phyloP scores from a whole-genome alignment of 2,329 filamentous ascomycete species.

The Xylariaceae sp. region DNA sequence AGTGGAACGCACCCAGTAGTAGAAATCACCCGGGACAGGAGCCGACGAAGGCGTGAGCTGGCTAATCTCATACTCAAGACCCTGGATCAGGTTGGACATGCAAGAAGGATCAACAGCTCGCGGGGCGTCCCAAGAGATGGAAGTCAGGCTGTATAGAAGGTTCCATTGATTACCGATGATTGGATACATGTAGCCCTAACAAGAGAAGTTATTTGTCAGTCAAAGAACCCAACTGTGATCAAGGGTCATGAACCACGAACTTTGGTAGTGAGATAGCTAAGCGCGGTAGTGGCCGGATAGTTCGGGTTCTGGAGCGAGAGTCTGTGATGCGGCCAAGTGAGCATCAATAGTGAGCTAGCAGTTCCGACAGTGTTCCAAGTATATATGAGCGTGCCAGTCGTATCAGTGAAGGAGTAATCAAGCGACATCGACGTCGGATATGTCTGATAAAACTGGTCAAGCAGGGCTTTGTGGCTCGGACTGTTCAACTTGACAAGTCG shows the following conservation, averaged over 20 bases:
- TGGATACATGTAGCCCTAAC: constrained; percentile 9
- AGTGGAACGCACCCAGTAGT: constrained; percentile 3
- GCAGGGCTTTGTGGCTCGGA: constrained; percentile 4
- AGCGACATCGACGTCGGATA: constrained; percentile 5
- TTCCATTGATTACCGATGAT: constrained; percentile 6
- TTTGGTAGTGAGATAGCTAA: constrained; percentile 7
- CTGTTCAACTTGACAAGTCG: constrained; percentile 10
- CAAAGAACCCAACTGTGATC: background rate
- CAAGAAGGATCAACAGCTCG: constrained; percentile 5
- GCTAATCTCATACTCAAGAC: constrained; percentile 6
- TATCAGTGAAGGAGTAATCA: constrained; percentile 9
- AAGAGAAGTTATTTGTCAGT: constrained; percentile 1
- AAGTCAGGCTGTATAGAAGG: constrained; percentile 1
- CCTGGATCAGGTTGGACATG: background rate
- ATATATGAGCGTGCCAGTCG: constrained; percentile 2
- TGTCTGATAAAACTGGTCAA: constrained; percentile 4
- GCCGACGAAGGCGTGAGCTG: constrained; percentile 4
- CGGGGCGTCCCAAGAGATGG: constrained; percentile 6
- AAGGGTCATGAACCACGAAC: background rate
- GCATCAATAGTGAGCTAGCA: constrained; percentile 2
- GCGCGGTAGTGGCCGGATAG: constrained; percentile 6
- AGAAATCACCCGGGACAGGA: constrained; percentile 9
- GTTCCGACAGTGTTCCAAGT: constrained; percentile 4
- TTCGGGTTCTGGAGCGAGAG: constrained; percentile 5
- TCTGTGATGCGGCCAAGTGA: constrained; percentile 9